Conservation (phyloP, 2,329 filamentous ascomycete species). For the Claviceps sp. region DNA sequence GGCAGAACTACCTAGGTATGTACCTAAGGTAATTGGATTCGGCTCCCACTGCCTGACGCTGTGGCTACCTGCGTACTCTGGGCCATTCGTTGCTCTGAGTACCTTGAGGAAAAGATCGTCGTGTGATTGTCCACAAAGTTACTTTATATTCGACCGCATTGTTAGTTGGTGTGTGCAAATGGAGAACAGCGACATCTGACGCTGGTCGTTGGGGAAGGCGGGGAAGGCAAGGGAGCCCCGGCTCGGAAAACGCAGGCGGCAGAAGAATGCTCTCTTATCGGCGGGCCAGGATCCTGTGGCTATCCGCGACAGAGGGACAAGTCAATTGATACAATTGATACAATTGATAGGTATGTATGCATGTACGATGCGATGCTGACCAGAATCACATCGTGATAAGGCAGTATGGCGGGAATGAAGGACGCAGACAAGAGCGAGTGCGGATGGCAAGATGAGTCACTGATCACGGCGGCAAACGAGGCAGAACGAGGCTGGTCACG, state of each 20-base stretch:
- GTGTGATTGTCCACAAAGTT: too few species aligned
- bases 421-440: background rate
- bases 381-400: conserved; percentile 2
- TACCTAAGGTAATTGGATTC: background rate
- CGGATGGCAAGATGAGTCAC: background rate
- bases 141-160: background rate
- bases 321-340: background rate
- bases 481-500: background rate
- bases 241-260: background rate
- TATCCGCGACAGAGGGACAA: background rate
- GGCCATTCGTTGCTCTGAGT: too few species aligned
- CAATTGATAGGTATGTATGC: background rate
- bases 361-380: background rate
- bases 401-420: conserved; percentile 5
- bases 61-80: too few species aligned
- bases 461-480: background rate
- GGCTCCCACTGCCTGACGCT: background rate
- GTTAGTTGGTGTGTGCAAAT: background rate
- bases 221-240: background rate
- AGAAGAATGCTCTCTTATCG: conserved; percentile 2
- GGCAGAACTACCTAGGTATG: conserved; percentile 1
- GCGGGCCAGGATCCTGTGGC: conserved; percentile 1
- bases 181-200: background rate
- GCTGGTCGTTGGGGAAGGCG: background rate
- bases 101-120: too few species aligned